phyloP scores from a whole-genome alignment of 805 yeast genomes.

The Yamadazyma akitaensis region DNA sequence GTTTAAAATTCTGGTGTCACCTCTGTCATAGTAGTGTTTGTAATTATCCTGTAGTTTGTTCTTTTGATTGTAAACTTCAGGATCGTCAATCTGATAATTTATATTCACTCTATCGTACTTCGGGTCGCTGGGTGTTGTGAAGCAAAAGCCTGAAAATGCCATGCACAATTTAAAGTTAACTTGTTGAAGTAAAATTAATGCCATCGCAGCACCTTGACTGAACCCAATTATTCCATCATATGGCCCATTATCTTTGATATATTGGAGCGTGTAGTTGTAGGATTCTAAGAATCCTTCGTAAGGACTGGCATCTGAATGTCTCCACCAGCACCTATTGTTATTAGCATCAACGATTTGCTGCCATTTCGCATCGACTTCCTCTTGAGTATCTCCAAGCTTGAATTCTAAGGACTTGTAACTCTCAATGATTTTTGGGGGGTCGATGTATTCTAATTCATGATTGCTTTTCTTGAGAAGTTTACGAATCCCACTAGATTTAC shows the following conservation, averaged over 20 bases:
- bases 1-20: conserved; percentile 22
- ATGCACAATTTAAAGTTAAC: conserved; percentile 28
- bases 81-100: conserved; percentile 20
- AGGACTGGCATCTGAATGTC: conserved; percentile 16
- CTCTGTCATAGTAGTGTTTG: conserved; percentile 18
- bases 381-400: conserved; percentile 21
- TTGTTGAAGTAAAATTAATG: conserved; percentile 22
- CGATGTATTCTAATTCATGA: conserved; percentile 30
- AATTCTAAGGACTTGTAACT: conserved; percentile 28
- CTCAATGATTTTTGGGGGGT: conserved; percentile 28
- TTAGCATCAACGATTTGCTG: conserved; percentile 22
- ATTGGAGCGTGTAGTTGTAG: conserved; percentile 21
- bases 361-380: conserved; percentile 32
- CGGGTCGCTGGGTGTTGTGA: conserved; percentile 24
- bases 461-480: conserved; percentile 25
- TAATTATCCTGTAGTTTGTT: conserved; percentile 20
- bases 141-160: conserved; percentile 31
- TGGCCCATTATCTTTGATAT: conserved; percentile 37
- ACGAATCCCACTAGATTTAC: conserved; percentile 30
- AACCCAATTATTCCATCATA: conserved; percentile 42
- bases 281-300: conserved; percentile 30
- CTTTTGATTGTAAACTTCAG: conserved; percentile 18
- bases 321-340: conserved; percentile 38
- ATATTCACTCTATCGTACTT: conserved; percentile 12
- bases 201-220: conserved; percentile 43